Conservation (phyloP, 208 protist genomes). For the Endotrypanum monterogeii region DNA sequence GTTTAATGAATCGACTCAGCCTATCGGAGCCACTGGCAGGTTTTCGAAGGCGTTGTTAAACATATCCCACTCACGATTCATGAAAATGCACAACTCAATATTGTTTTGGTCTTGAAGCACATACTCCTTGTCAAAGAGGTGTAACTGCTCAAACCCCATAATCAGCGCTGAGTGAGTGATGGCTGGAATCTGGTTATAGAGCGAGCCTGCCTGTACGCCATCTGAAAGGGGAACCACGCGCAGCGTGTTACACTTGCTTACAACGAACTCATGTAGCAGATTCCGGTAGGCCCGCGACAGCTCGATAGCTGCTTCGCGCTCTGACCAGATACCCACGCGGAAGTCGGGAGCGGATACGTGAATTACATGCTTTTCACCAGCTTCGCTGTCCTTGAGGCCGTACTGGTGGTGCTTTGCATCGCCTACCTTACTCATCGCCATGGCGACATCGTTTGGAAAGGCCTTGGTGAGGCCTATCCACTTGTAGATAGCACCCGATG, state of each 20-base stretch:
- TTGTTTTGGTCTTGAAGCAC: constrained; percentile 68
- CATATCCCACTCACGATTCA: constrained; percentile 87
- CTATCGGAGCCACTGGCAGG: constrained; percentile 15
- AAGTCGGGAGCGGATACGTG: constrained; percentile 87
- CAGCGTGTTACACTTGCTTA: constrained; percentile 70
- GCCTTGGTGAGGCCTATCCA: constrained; percentile 68
- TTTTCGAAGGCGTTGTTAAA: constrained; percentile 78
- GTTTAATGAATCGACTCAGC: background rate
- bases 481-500: constrained; percentile 86
- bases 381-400: constrained; percentile 33
- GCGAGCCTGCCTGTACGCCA: constrained; percentile 53
- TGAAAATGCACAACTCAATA: constrained; percentile 88
- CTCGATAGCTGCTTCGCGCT: constrained; percentile 78
- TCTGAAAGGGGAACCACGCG: constrained; percentile 79
- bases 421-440: constrained; percentile 66
- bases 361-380: constrained; percentile 62
- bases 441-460: constrained; percentile 74
- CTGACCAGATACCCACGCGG: constrained; percentile 77
- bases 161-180: constrained; percentile 73
- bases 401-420: constrained; percentile 81
- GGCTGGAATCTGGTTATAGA: constrained; percentile 78
- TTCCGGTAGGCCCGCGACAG: constrained; percentile 87
- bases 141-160: constrained; percentile 83
- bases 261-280: constrained; percentile 84
- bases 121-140: constrained; percentile 79